Conservation (phyloP, 192 early-diverging fungal species). For the Coemansia sp. region DNA sequence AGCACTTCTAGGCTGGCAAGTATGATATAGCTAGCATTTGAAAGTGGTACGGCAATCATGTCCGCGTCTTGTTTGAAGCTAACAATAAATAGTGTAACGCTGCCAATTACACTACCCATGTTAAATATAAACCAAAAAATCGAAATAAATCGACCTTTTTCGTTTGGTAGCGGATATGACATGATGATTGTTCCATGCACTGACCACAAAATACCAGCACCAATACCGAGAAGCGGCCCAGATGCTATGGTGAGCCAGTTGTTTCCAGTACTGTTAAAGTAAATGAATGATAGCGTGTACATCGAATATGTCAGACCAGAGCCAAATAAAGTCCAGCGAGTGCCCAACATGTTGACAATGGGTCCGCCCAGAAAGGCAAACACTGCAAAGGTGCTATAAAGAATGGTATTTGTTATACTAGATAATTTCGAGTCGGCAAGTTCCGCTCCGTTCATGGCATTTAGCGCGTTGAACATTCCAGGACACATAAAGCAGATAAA, state of each 20-base stretch:
- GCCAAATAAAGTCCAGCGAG: constrained; percentile 61
- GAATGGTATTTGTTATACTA: constrained; percentile 69
- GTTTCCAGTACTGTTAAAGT: constrained; percentile 56
- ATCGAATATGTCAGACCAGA: constrained; percentile 67
- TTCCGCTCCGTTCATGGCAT: constrained; percentile 60
- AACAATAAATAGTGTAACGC: constrained; percentile 61
- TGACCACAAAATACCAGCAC: constrained; percentile 74
- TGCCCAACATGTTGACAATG: constrained; percentile 75
- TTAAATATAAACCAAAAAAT: constrained; percentile 85
- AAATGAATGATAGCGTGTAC: constrained; percentile 68
- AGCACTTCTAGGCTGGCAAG: constrained; percentile 70
- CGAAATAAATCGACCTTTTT: constrained; percentile 75
- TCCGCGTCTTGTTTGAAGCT: constrained; percentile 42
- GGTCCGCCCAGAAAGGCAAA: constrained; percentile 70
- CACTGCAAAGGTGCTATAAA: constrained; percentile 68
- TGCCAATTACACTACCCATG: constrained; percentile 72
- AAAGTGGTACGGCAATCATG: constrained; percentile 35
- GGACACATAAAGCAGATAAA: constrained; percentile 72
- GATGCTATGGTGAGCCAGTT: constrained; percentile 63
- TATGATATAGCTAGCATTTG: constrained; percentile 66
- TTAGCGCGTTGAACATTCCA: constrained; percentile 70
- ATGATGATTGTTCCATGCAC: constrained; percentile 75
- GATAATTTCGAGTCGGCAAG: constrained; percentile 52
- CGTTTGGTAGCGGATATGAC: constrained; percentile 72
- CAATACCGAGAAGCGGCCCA: constrained; percentile 73